phyloP scores from a whole-genome alignment of 176 grass and related monocot genomes.

The Carex scoparia region DNA sequence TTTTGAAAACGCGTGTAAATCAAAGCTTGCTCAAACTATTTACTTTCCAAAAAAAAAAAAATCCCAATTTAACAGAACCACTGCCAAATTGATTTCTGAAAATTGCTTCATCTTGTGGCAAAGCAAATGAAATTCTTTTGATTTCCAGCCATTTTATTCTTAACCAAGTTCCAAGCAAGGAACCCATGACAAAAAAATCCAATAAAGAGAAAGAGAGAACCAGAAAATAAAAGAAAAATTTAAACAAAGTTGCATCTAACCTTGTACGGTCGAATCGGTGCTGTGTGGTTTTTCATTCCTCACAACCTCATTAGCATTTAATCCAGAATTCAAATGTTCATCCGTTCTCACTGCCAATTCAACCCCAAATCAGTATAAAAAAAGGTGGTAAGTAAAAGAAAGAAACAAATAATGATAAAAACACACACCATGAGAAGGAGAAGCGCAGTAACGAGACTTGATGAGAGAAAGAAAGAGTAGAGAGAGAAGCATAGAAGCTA shows the following conservation, averaged over 20 bases:
- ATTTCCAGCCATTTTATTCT: not conserved
- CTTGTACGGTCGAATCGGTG: slow-evolving; percentile 8
- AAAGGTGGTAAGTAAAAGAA: not conserved
- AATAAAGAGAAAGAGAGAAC: not conserved
- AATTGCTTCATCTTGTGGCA: not conserved
- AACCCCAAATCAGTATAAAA: not conserved
- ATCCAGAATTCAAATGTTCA: not conserved
- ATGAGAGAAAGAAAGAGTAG: slow-evolving; percentile 33
- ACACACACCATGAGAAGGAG: slow-evolving; percentile 11
- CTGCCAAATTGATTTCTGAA: not conserved
- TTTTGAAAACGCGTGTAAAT: not conserved
- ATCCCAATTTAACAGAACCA: not conserved
- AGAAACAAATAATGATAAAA: not conserved
- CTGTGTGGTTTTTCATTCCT: not conserved
- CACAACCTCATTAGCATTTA: not conserved
- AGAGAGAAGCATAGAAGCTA: slow-evolving; percentile 30
- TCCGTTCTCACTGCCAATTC: slow-evolving; percentile 11
- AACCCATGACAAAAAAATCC: not conserved
- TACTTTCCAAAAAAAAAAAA: not conserved
- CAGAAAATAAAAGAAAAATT: not conserved
- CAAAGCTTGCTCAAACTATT: not conserved
- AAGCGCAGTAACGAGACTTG: slow-evolving; percentile 23
- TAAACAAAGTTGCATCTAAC: not conserved
- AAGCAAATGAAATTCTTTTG: not conserved
- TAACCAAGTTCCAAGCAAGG: not conserved